Evolutionary conservation across 768 basidiomycete species (phyloP).

Genomic region (Trametes punicea): DNA sequence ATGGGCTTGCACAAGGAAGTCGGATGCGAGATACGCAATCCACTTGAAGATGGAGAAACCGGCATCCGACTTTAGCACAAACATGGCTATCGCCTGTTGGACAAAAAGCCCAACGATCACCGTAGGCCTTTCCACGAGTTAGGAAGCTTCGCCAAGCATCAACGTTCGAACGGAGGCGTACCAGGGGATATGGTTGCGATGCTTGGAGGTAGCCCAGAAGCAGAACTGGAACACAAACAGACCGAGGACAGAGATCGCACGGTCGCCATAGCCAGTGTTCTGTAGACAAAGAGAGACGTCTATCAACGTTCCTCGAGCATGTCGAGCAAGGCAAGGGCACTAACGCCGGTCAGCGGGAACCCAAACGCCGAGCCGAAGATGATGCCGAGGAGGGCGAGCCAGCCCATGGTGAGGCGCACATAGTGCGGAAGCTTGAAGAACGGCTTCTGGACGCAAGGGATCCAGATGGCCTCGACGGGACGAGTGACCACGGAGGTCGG

Average conservation of each 20-base stretch:
- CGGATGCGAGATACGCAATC: slow-evolving; percentile 76
- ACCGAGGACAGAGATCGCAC: slow-evolving; percentile 79
- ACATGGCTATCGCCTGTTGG: slow-evolving; percentile 84
- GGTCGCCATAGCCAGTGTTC: slow-evolving; percentile 69
- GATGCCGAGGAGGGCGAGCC: slow-evolving; percentile 72
- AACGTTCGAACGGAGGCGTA: slow-evolving; percentile 29
- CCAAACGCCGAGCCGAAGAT: slow-evolving; percentile 88
- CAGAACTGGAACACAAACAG: slow-evolving; percentile 74
- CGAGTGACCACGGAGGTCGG: slow-evolving; percentile 65
- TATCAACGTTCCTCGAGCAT: slow-evolving; percentile 15
- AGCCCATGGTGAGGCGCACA: slow-evolving; percentile 64
- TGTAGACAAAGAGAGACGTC: slow-evolving; percentile 24
- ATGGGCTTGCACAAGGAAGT: slow-evolving; percentile 68
- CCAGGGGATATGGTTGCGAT: slow-evolving; percentile 70
- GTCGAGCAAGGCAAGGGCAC: slow-evolving; percentile 20
- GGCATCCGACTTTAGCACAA: slow-evolving; percentile 81
- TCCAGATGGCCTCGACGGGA: slow-evolving; percentile 74
- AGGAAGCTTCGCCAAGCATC: background rate
- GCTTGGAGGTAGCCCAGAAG: slow-evolving; percentile 66
- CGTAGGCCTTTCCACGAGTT: slow-evolving; percentile 55
- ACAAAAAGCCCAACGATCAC: slow-evolving; percentile 82
- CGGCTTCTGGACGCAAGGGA: slow-evolving; percentile 59
- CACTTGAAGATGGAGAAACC: slow-evolving; percentile 84
- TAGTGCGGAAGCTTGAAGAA: slow-evolving; percentile 56
- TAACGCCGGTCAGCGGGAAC: slow-evolving; percentile 56